phyloP scores from a whole-genome alignment of 306 rosid species.

The Mimosa pudica region DNA sequence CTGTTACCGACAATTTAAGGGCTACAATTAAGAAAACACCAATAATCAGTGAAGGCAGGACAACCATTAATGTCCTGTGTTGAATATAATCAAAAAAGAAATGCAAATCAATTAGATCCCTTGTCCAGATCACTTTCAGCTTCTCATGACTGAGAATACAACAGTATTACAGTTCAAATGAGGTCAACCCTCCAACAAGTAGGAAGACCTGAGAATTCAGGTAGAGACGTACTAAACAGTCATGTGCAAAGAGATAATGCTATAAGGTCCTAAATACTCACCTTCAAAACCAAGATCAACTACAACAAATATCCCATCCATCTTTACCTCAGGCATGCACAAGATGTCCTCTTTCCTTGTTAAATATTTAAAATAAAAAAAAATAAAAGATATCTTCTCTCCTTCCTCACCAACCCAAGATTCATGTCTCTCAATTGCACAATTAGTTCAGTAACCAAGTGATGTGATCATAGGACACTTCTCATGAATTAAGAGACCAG shows the following conservation, averaged over 20 bases:
- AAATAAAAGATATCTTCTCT: background rate
- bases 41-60: constrained; percentile 28
- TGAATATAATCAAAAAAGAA: constrained; percentile 14
- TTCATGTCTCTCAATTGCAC: background rate
- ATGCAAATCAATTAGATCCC: constrained; percentile 26
- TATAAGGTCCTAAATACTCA: background rate
- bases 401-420: constrained; percentile 5
- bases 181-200: constrained; percentile 24
- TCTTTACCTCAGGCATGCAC: constrained; percentile 9
- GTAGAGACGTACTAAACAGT: constrained; percentile 5
- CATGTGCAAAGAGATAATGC: constrained; percentile 3
- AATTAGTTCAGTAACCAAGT: constrained; percentile 16
- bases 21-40: constrained; percentile 55
- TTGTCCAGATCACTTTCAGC: constrained; percentile 9
- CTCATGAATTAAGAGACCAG: constrained; percentile 4
- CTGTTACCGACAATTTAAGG: constrained; percentile 85
- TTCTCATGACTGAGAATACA: constrained; percentile 20
- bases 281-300: constrained; percentile 5
- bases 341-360: background rate
- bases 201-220: constrained; percentile 7
- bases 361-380: too few relatives aligned
- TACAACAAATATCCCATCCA: background rate
- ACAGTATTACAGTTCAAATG: background rate
- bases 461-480: constrained; percentile 19
- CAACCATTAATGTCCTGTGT: constrained; percentile 12